These are phyloP conservation scores for Colletotrichum destructivum DNA, from an alignment of 2,329 filamentous ascomycete genomes.

Conservation along the genomic window DNA sequence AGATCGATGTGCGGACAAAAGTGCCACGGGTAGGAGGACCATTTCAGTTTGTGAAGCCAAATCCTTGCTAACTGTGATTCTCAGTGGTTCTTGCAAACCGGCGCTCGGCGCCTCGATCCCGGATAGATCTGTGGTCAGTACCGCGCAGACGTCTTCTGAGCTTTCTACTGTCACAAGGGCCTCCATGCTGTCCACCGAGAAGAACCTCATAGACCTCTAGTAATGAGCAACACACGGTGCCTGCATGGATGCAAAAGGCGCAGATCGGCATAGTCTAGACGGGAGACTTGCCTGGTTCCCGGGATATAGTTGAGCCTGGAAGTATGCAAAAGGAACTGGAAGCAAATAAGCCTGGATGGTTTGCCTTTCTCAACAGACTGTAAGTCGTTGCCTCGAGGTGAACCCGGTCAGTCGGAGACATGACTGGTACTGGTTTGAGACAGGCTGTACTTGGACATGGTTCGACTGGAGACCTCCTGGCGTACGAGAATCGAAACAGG, in stretches of 20 bases:
- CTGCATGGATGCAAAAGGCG: background rate
- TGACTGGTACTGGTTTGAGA: background rate
- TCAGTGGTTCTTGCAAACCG: slow-evolving; percentile 3
- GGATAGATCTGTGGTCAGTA: background rate
- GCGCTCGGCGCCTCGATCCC: background rate
- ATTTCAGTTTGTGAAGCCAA: background rate
- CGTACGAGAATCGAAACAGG: background rate
- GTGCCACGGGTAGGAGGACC: slow-evolving; percentile 6
- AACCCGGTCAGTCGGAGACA: background rate
- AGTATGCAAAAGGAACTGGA: background rate
- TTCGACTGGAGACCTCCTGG: background rate
- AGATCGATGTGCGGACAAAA: slow-evolving; percentile 6
- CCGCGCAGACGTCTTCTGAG: background rate
- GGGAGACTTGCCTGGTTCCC: background rate
- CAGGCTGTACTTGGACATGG: background rate
- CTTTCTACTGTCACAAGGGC: background rate
- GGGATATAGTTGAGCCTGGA: background rate
- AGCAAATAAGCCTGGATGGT: background rate
- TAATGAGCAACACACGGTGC: background rate
- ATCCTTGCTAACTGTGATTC: background rate
- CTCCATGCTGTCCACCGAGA: background rate
- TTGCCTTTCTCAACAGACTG: too few species aligned
- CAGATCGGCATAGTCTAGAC: background rate
- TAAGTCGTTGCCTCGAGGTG: too few species aligned
- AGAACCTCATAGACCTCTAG: slow-evolving; percentile 12